A percentile compares a stretch with the other conserved stretches of the same genome.
Conservation (phyloP, 805 yeast species). For the Sugiyamaella smithiae region DNA sequence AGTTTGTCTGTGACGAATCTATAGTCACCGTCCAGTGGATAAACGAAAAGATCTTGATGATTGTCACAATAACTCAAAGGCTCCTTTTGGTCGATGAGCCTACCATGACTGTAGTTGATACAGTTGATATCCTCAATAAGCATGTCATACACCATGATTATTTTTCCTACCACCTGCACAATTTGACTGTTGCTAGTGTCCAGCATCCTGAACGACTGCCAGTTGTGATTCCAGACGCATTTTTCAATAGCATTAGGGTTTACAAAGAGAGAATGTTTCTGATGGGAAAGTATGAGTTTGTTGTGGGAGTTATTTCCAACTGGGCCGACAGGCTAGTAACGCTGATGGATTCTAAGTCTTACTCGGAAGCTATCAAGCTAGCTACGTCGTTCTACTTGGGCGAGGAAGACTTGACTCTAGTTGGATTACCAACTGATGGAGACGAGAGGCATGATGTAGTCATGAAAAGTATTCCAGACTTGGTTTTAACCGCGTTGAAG, state of each 20-base stretch:
- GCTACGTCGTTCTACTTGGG: slow-evolving; percentile 55
- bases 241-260: slow-evolving; percentile 36
- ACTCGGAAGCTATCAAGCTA: slow-evolving; percentile 53
- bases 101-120: slow-evolving; percentile 37
- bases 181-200: slow-evolving; percentile 18
- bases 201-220: slow-evolving; percentile 26
- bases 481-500: slow-evolving; percentile 52
- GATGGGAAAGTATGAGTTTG: slow-evolving; percentile 51
- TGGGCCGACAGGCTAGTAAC: slow-evolving; percentile 67
- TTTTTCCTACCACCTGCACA: slow-evolving; percentile 27
- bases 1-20: slow-evolving; percentile 47
- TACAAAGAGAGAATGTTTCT: slow-evolving; percentile 50
- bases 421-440: slow-evolving; percentile 55
- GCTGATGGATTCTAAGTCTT: slow-evolving; percentile 47
- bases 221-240: slow-evolving; percentile 35
- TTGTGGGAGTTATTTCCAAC: slow-evolving; percentile 56
- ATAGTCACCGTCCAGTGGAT: slow-evolving; percentile 61
- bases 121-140: slow-evolving; percentile 40
- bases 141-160: slow-evolving; percentile 39
- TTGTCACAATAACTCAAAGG: slow-evolving; percentile 48
- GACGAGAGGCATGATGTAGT: slow-evolving; percentile 48
- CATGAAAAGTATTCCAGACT: slow-evolving; percentile 51
- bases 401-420: slow-evolving; percentile 46
- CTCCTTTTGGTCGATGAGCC: slow-evolving; percentile 43
- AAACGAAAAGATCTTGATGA: slow-evolving; percentile 39